Evolutionary conservation across 2,329 filamentous ascomycete genomes (phyloP).

Genomic region (Penicillium sp.): DNA sequence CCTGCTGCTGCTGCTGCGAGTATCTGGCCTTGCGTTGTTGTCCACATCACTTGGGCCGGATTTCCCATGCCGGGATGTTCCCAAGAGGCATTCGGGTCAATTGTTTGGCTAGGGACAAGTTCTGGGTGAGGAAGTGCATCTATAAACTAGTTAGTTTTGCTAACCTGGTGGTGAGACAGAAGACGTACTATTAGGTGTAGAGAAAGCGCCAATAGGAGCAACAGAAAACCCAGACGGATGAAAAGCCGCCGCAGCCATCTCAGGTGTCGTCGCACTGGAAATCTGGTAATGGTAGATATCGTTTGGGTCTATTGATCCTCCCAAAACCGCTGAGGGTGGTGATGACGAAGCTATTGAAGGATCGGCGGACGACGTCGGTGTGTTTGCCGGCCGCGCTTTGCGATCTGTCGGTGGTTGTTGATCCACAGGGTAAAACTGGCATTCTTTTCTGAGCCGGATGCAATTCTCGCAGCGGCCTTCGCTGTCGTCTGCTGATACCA

Average conservation of each 20-base stretch:
- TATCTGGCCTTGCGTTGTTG: conserved; percentile 20
- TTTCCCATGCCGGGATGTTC: conserved; percentile 35
- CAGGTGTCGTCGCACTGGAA: conserved; percentile 28
- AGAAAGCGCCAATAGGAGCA: conserved; percentile 32
- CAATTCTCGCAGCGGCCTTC: conserved; percentile 85
- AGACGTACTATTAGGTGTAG: conserved; percentile 25
- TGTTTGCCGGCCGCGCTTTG: conserved; percentile 42
- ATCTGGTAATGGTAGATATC: conserved; percentile 37
- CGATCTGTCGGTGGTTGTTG: conserved; percentile 58
- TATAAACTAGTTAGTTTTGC: conserved; percentile 12
- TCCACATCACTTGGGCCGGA: conserved; percentile 31
- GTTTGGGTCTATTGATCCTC: conserved; percentile 24
- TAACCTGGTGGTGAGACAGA: neutral
- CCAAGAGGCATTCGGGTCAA: conserved; percentile 35
- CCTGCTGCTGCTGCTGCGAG: conserved; percentile 25
- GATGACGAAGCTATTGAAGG: conserved; percentile 51
- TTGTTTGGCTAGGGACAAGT: conserved; percentile 26
- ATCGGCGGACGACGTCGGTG: conserved; percentile 43
- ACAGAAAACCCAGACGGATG: conserved; percentile 27
- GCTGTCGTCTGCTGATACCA: conserved; percentile 67
- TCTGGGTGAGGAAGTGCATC: conserved; percentile 28
- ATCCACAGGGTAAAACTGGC: conserved; percentile 86
- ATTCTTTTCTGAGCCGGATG: conserved; percentile 90
- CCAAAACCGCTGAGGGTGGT: conserved; percentile 25
- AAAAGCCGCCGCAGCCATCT: conserved; percentile 29